Percentiles rank a stretch among this genome's conserved stretches.
These are phyloP conservation scores for Trypanosoma mega DNA, from an alignment of 208 protist species.

Conservation along the genomic window DNA sequence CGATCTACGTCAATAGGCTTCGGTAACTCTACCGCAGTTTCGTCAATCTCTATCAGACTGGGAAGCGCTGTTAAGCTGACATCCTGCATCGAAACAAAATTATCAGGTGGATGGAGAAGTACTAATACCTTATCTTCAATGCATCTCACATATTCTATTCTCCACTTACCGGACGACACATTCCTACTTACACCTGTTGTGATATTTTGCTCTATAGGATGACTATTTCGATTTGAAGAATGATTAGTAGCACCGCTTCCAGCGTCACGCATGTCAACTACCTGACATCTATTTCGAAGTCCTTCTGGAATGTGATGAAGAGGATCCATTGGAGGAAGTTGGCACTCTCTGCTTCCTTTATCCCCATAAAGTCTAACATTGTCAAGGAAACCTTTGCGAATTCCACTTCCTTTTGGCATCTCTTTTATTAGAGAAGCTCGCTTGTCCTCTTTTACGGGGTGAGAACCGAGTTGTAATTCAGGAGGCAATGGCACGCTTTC, in stretches of 20 bases:
- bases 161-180: conserved; percentile 4
- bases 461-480: conserved; percentile 22
- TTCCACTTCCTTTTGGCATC: conserved; percentile 41
- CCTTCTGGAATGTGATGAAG: conserved; percentile 72
- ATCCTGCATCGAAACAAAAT: conserved; percentile 43
- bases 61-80: conserved; percentile 45
- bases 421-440: conserved; percentile 55
- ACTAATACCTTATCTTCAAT: conserved; percentile 22
- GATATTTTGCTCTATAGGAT: not conserved
- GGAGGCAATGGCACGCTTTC: conserved; percentile 1
- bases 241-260: not conserved
- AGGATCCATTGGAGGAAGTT: conserved; percentile 47
- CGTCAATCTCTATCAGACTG: conserved; percentile 53
- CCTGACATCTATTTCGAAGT: conserved; percentile 67
- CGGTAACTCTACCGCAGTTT: conserved; percentile 34
- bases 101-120: conserved; percentile 33
- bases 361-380: conserved; percentile 54
- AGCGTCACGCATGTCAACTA: conserved; percentile 61
- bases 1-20: conserved; percentile 35
- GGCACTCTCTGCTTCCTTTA: conserved; percentile 55
- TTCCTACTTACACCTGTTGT: not conserved
- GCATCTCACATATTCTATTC: conserved; percentile 13
- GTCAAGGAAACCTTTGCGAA: conserved; percentile 76
- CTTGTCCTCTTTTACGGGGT: conserved; percentile 4
- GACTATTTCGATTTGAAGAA: not conserved